Conservation (phyloP, 83 land plant genomes). For the Picea abies region DNA sequence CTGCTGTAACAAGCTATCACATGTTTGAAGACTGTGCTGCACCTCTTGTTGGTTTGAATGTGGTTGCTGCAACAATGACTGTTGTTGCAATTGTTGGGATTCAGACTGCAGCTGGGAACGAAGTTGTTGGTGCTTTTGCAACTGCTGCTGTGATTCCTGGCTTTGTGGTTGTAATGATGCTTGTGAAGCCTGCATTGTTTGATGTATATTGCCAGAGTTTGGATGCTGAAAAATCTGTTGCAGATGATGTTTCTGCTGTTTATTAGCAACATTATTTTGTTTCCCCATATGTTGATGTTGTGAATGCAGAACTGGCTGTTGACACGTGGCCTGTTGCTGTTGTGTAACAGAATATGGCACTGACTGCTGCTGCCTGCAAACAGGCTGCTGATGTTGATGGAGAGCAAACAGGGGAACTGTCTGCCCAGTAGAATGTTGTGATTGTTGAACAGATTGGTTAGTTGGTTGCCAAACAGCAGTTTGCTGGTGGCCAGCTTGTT, state of each 20-base stretch:
- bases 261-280: conserved; percentile 21
- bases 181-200: no score
- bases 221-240: conserved; percentile 28
- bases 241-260: conserved; percentile 12
- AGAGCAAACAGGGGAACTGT: conserved; percentile 29
- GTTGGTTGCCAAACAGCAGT: conserved; percentile 19
- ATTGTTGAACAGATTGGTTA: conserved; percentile 19
- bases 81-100: conserved; percentile 37
- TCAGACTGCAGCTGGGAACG: conserved; percentile 25
- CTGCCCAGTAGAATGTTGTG: conserved; percentile 35
- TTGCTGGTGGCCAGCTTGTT: conserved; percentile 45
- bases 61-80: conserved; percentile 36
- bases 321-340: neutral
- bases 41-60: no score
- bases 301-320: neutral
- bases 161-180: conserved; percentile 12
- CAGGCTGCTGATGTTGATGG: conserved; percentile 21
- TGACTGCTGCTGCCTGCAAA: conserved; percentile 33
- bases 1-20: no score
- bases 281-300: conserved; percentile 45
- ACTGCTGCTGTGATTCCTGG: conserved; percentile 13
- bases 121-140: conserved; percentile 35
- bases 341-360: conserved; percentile 31
- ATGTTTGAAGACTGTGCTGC: no score
- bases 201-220: conserved; percentile 29